These are phyloP conservation scores for Penicillium salamii DNA, from an alignment of 495 filamentous ascomycete species.

Conservation along the genomic window DNA sequence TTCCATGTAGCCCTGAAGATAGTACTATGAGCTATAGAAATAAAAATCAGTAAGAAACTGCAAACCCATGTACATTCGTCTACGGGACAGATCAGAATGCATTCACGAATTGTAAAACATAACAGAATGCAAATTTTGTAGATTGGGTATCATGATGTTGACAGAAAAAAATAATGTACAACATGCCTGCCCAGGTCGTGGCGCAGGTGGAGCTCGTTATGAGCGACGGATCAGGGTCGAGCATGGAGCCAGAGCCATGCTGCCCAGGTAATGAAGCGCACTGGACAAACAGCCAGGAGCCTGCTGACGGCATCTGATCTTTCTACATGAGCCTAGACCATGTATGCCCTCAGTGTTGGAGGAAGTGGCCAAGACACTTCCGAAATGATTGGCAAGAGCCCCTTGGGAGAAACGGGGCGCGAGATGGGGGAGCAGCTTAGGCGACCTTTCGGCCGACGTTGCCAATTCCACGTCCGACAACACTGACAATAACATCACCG, in stretches of 20 bases:
- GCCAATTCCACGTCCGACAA: conserved; percentile 91
- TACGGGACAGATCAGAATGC: background rate
- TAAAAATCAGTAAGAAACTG: too few species aligned
- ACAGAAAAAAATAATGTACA: background rate
- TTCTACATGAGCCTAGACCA: background rate
- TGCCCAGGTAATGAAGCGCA: background rate
- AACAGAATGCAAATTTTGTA: background rate
- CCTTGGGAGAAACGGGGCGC: conserved; percentile 1
- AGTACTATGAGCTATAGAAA: too few species aligned
- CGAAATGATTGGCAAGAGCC: background rate
- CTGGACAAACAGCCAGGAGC: background rate
- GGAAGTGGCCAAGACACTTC: background rate
- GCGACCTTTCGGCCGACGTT: conserved; percentile 94
- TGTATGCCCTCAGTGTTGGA: background rate
- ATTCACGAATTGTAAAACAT: background rate
- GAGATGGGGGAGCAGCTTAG: conserved; percentile 39
- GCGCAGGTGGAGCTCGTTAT: background rate
- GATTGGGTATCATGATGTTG: background rate
- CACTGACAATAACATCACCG: conserved; percentile 77
- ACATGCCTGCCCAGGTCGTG: background rate
- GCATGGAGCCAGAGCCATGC: background rate
- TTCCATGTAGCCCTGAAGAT: too few species aligned
- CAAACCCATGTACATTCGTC: too few species aligned
- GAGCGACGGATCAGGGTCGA: background rate
- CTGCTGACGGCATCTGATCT: background rate